phyloP scores from a whole-genome alignment of 345 rosid species.

The rapeseed (Brassica napus) region DNA sequence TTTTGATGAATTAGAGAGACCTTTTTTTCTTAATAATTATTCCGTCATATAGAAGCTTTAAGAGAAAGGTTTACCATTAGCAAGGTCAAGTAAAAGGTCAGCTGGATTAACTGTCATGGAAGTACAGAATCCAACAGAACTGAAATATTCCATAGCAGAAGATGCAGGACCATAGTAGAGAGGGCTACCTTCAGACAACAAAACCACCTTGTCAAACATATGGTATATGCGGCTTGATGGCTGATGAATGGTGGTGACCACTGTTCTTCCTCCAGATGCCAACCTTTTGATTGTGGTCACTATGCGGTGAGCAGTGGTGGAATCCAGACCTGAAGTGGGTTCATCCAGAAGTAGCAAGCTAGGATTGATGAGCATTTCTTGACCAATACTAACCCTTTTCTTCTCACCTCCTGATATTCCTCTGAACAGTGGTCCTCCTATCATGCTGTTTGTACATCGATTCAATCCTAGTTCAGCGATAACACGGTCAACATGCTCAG shows the following conservation, averaged over 20 bases:
- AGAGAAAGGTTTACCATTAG: slow-evolving; percentile 66
- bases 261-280: slow-evolving; percentile 82
- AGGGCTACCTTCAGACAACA: slow-evolving; percentile 84
- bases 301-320: slow-evolving; percentile 89
- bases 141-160: slow-evolving; percentile 85
- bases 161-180: slow-evolving; percentile 86
- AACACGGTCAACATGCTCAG: slow-evolving; percentile 70
- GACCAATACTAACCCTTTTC: slow-evolving; percentile 95
- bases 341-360: slow-evolving; percentile 88
- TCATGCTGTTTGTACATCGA: slow-evolving; percentile 81
- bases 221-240: slow-evolving; percentile 95
- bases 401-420: slow-evolving; percentile 99
- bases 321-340: slow-evolving; percentile 97
- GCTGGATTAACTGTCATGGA: slow-evolving; percentile 91
- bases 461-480: slow-evolving; percentile 69
- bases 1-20: neutral
- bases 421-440: slow-evolving; percentile 92
- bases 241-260: slow-evolving; percentile 93
- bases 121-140: slow-evolving; percentile 78
- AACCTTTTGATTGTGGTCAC: slow-evolving; percentile 75
- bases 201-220: slow-evolving; percentile 93
- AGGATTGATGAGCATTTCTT: slow-evolving; percentile 96
- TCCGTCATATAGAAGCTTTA: slow-evolving; percentile 17
- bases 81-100: slow-evolving; percentile 94
- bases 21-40: neutral